Base-by-base conservation (phyloP, 768 basidiomycete species). In the Candolleomyces eurysporus region DNA sequence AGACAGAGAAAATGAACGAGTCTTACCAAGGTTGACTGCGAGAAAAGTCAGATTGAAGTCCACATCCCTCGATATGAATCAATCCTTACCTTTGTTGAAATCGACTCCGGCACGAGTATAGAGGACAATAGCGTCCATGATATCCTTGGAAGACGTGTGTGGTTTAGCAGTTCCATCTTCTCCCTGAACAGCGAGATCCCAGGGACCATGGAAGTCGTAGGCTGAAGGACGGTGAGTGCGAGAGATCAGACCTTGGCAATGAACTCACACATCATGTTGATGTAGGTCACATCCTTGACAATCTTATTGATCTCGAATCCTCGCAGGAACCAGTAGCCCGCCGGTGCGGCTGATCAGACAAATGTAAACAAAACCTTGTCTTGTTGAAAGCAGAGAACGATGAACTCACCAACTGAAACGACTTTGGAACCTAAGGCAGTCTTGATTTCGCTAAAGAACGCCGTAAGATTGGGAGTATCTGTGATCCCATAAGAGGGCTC, bases 281-380 rank as follows among this genome's bases (percentile, higher is more conserved):
- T 10, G 39, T 67, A 70, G 13, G 53, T 57, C 17, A 67, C 61
- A 13, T 31, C 57, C 13, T 31, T 36, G 9, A 54, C 64, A 46
- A 70, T 68, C 48, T 70, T 70, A 57, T 70, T 62, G 39, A 70
- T 67, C 62, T 70, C 64, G 32, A 69, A 70, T 5, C 69, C 69
- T 52, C 63, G 31, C 3, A 68, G 60, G 62, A 66, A 68, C 67
- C 65, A 66, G 42, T 65, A 66, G 5, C 65, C 67, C 2, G 65
- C 67, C 8, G 65, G 67, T 0, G 67, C 60, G 17, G 65, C 65
- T 64, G 22, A 36, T 31, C 13, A 10, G 5, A 5, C 14, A 36
- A 36, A 31, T 17, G 52, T 31, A 11, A 53, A 16, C 16, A 4
- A 8, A 6, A 19, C 36, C 3, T 26, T 11, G 17, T 10, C 13